A percentile compares a stretch with the other conserved stretches of the same genome.
These are phyloP conservation scores for Fusarium pseudoanthophilum DNA, from an alignment of 2,329 filamentous ascomycete species.

Conservation along the genomic window DNA sequence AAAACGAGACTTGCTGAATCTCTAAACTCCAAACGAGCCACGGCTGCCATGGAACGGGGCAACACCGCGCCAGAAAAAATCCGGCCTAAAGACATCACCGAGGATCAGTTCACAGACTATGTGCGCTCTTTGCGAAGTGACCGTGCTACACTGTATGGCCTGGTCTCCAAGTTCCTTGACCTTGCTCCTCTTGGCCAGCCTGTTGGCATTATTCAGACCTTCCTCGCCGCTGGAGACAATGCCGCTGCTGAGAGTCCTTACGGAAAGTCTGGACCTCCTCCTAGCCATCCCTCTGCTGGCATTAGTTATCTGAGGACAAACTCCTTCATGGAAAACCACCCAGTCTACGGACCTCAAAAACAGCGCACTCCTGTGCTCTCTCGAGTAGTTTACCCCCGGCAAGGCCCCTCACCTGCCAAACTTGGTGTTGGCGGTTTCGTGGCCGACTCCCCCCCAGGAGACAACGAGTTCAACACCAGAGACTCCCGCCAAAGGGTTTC, in stretches of 20 bases:
- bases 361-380: slow-evolving; percentile 60
- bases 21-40: slow-evolving; percentile 53
- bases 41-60: slow-evolving; percentile 54
- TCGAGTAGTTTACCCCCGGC: slow-evolving; percentile 61
- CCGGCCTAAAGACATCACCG: slow-evolving; percentile 55
- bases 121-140: slow-evolving; percentile 64
- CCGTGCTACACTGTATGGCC: slow-evolving; percentile 60
- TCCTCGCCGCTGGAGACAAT: slow-evolving; percentile 41
- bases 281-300: slow-evolving; percentile 70
- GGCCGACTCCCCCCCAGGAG: slow-evolving; percentile 53
- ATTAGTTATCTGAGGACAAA: slow-evolving; percentile 69
- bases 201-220: slow-evolving; percentile 43
- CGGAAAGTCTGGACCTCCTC: slow-evolving; percentile 64
- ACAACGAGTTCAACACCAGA: slow-evolving; percentile 56
- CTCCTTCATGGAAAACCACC: slow-evolving; percentile 68
- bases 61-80: slow-evolving; percentile 45
- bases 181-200: slow-evolving; percentile 62
- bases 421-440: slow-evolving; percentile 68
- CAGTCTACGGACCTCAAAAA: slow-evolving; percentile 68
- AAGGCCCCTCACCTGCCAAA: slow-evolving; percentile 50
- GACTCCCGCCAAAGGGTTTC: slow-evolving; percentile 24
- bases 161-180: slow-evolving; percentile 71
- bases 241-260: slow-evolving; percentile 56
- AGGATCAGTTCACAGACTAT: slow-evolving; percentile 62
- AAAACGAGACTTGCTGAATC: slow-evolving; percentile 60